Percentiles rank a stretch among this genome's conserved stretches.
phyloP scores from a whole-genome alignment of 352 stramenopile species.

The Albugo laibachii region DNA sequence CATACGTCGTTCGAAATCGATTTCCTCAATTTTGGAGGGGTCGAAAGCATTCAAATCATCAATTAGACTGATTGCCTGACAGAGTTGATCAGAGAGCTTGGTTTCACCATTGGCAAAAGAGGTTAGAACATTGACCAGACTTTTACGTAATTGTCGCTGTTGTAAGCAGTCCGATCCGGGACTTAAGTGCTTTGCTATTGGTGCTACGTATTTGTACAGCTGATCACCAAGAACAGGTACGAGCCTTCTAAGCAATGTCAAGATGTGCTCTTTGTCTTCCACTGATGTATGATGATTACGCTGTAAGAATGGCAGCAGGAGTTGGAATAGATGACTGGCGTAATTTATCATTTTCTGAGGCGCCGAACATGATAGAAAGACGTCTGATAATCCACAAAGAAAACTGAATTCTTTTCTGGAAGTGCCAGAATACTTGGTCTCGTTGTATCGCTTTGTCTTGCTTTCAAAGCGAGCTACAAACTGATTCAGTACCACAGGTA shows the following conservation, averaged over 20 bases:
- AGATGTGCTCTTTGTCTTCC: conserved; percentile 64
- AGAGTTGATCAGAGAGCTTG: conserved; percentile 13
- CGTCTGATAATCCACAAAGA: conserved; percentile 48
- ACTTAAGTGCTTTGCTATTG: conserved; percentile 54
- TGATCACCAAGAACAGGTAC: conserved; percentile 51
- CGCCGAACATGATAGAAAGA: conserved; percentile 17
- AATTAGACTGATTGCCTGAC: conserved; percentile 23
- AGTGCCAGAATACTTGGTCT: conserved; percentile 55
- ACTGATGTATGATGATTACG: conserved; percentile 57
- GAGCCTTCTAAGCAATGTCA: conserved; percentile 51
- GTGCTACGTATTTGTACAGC: conserved; percentile 38
- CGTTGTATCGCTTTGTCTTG: conserved; percentile 52
- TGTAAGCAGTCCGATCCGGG: conserved; percentile 53
- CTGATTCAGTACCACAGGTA: conserved; percentile 56
- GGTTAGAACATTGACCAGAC: conserved; percentile 27
- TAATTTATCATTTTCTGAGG: conserved; percentile 14
- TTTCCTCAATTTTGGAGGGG: conserved; percentile 57
- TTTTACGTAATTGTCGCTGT: conserved; percentile 30
- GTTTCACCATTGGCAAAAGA: conserved; percentile 32
- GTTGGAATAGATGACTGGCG: conserved; percentile 64
- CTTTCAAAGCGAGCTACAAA: conserved; percentile 68
- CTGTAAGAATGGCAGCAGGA: conserved; percentile 65
- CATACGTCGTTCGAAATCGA: conserved; percentile 65
- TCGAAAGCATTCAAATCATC: conserved; percentile 65
- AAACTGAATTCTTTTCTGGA: conserved; percentile 67